Evolutionary conservation across 768 basidiomycete genomes (phyloP).

Genomic region (Leucosporidium yakuticum): DNA sequence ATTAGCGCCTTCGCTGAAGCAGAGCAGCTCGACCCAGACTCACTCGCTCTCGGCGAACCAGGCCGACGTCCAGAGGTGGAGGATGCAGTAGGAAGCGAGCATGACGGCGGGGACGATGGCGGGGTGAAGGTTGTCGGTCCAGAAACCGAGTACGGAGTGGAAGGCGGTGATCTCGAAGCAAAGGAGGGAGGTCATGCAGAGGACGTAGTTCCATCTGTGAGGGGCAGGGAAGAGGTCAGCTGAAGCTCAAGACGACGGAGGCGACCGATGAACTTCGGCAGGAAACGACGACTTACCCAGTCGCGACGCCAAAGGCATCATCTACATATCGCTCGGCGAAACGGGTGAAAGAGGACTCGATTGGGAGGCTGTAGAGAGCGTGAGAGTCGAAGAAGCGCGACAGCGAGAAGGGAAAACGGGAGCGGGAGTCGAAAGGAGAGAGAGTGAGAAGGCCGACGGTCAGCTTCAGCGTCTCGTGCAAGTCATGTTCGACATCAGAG

Average conservation of each 20-base stretch:
- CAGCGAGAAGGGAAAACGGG: neutral
- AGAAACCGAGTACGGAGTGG: neutral
- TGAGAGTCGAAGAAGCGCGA: neutral
- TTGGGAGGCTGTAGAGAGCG: neutral
- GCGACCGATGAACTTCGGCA: too few species aligned
- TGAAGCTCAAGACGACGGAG: too few species aligned
- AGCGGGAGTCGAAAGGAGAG: neutral
- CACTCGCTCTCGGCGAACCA: neutral
- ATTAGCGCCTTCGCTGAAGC: too few species aligned
- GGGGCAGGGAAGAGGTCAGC: too few species aligned
- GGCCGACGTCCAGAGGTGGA: neutral
- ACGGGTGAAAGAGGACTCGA: neutral
- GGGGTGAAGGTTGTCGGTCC: neutral
- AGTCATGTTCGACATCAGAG: too few species aligned
- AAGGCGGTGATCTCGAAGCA: constrained; percentile 1
- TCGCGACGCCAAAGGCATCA: neutral
- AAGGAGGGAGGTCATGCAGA: constrained; percentile 50
- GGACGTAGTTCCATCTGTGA: neutral
- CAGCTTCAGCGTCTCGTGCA: too few species aligned
- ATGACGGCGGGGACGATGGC: neutral
- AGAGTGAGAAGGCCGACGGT: too few species aligned
- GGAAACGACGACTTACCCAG: neutral
- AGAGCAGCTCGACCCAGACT: too few species aligned
- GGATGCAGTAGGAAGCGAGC: neutral
- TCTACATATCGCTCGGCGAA: neutral